Conservation (phyloP, 1,284 basidiomycete species). For the Ganoderma sinense region DNA sequence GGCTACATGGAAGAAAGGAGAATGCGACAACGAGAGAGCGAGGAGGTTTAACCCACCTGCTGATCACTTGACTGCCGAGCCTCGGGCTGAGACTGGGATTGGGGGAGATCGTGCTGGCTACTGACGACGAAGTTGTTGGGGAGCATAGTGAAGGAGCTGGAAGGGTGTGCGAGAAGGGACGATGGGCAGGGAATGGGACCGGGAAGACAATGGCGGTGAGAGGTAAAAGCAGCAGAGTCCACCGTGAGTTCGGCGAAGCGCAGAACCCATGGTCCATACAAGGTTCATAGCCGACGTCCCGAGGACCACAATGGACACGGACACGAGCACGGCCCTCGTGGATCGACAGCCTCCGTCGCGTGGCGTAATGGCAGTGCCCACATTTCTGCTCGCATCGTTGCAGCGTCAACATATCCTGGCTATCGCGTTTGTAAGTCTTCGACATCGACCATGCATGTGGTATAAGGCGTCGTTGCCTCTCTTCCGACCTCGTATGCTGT, state of each 20-base stretch:
- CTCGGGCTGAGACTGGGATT: constrained; percentile 38
- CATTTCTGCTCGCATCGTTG: no score
- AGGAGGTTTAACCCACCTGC: constrained; percentile 26
- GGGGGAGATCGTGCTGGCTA: constrained; percentile 54
- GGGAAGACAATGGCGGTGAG: constrained; percentile 37
- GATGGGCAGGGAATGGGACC: constrained; percentile 24
- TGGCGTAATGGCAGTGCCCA: no score
- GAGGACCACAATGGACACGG: no score
- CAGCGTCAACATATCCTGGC: no score
- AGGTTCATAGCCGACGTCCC: no score
- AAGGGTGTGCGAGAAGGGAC: constrained; percentile 28
- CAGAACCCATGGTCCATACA: constrained; percentile 13
- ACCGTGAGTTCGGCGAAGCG: constrained; percentile 38
- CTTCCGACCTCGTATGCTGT: no score
- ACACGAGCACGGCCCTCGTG: no score
- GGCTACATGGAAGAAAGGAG: neutral
- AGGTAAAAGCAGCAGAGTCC: constrained; percentile 36
- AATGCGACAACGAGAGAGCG: constrained; percentile 15
- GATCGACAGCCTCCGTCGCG: no score
- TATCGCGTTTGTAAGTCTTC: no score
- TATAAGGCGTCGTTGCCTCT: no score
- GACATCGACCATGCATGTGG: no score
- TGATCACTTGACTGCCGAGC: constrained; percentile 42
- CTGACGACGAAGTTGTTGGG: constrained; percentile 49
- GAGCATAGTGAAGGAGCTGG: constrained; percentile 30